Evolutionary conservation across 2,329 filamentous ascomycete species (phyloP).

Genomic region (Penicillium sp.): DNA sequence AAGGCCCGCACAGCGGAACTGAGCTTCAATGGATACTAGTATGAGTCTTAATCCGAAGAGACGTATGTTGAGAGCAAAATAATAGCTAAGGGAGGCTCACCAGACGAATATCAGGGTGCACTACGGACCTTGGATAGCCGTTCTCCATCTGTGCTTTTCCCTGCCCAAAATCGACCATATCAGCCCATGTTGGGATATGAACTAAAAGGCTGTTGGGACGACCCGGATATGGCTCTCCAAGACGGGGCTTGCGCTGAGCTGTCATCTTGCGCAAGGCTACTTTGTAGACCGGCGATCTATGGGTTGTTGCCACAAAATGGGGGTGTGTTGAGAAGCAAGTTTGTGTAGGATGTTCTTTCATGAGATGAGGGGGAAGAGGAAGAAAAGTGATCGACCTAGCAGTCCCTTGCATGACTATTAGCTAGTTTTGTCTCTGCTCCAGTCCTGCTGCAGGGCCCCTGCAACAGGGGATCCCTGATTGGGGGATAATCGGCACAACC

Average conservation of each 20-base stretch:
- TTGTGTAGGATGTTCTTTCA: not conserved
- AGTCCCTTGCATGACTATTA: not conserved
- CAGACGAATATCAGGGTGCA: not conserved
- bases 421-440: not conserved
- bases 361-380: not conserved
- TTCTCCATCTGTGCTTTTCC: not conserved
- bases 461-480: not conserved
- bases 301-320: not conserved
- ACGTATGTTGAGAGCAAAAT: not conserved
- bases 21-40: not conserved
- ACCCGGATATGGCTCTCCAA: not conserved
- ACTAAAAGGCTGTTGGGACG: not conserved
- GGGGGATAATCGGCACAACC: too few relatives aligned
- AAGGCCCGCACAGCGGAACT: not conserved
- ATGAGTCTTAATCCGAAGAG: not conserved
- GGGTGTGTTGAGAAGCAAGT: not conserved
- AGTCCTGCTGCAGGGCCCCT: not conserved
- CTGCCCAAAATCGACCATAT: not conserved
- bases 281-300: too few relatives aligned
- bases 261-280: not conserved
- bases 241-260: not conserved
- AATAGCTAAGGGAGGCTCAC: not conserved
- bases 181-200: not conserved
- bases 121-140: not conserved
- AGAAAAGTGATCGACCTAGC: not conserved